A percentile compares a stretch with the other conserved stretches of the same genome.
These are phyloP conservation scores for Rosa multiflora DNA, from an alignment of 306 rosid genomes.

Conservation along the genomic window DNA sequence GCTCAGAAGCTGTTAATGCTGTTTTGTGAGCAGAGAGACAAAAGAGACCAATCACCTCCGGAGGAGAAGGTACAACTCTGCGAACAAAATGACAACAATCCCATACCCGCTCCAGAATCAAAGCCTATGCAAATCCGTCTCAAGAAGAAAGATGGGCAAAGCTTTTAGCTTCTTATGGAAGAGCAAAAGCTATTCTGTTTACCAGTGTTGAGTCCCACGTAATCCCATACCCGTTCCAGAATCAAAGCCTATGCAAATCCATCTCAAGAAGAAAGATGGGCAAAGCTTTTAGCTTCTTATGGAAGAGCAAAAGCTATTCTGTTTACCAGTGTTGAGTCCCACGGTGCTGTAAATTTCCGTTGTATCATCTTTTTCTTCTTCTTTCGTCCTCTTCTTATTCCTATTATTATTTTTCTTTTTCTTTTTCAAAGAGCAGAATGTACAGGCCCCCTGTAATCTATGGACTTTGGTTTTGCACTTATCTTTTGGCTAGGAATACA, in stretches of 20 bases:
- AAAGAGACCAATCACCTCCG: conserved; percentile 54
- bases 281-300: conserved; percentile 67
- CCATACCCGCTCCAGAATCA: conserved; percentile 48
- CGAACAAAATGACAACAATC: conserved; percentile 39
- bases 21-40: conserved; percentile 78
- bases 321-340: conserved; percentile 61
- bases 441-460: conserved; percentile 82
- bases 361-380: conserved; percentile 38
- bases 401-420: conserved; percentile 27
- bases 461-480: conserved; percentile 51
- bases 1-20: conserved; percentile 88
- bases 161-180: conserved; percentile 74
- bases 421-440: conserved; percentile 55
- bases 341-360: conserved; percentile 54
- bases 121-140: conserved; percentile 73
- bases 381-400: conserved; percentile 33
- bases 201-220: conserved; percentile 16
- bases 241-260: conserved; percentile 72
- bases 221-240: conserved; percentile 44
- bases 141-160: conserved; percentile 70
- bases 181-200: conserved; percentile 55
- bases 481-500: conserved; percentile 31
- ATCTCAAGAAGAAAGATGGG: conserved; percentile 69
- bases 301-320: conserved; percentile 72
- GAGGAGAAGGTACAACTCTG: conserved; percentile 34